Base-by-base conservation (phyloP, 2,329 filamentous ascomycete species). In the Claviceps citrina region DNA sequence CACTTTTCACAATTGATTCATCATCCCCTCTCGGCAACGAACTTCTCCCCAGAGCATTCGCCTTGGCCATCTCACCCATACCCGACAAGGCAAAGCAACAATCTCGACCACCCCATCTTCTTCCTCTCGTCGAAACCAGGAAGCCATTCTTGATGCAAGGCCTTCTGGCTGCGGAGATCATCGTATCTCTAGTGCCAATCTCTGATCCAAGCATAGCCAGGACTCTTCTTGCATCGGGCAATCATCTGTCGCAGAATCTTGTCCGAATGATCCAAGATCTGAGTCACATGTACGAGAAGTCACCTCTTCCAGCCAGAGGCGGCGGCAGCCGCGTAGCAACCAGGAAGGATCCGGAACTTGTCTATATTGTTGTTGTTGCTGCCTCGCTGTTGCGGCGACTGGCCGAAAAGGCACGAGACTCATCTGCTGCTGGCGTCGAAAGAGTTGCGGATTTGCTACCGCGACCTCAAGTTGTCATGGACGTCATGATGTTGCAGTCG, bases 111-210 rank as follows among this genome's bases (percentile, higher is more conserved):
- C 67, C 72, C 2, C 71, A 72, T 43, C 57, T 79, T 20, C 62
- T 81, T 1, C 72, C 77, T 0, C 70, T 86, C 5, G 73, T 91
- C 5, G 86, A 95, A 55, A 76, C 75, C 4, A 78, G 91, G 42
- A 94, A 93, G 59, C 81, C 91, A 0, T 80, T 85, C 51, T 64
- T 98, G 9, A 91, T 93, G 71, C 91, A 98, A 61, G 87, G 86
- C 1, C 74, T 96, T 51, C 68, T 96, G 5, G 83, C 86, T 1
- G 87, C 85, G 0, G 87, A 96, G 49, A 93, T 96, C 38, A 64
- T 96, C 3, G 77, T 85, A 0, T 78, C 78, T 8, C 67, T 95
- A 10, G 75, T 77, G 3, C 80, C 80, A 2, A 71, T 72, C 4
- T 69, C 75, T n/a, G 85, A 93, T 47, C 71, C 71, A 13, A 71